Conservation (phyloP, 1,284 basidiomycete genomes). For the Waitea zeae region DNA sequence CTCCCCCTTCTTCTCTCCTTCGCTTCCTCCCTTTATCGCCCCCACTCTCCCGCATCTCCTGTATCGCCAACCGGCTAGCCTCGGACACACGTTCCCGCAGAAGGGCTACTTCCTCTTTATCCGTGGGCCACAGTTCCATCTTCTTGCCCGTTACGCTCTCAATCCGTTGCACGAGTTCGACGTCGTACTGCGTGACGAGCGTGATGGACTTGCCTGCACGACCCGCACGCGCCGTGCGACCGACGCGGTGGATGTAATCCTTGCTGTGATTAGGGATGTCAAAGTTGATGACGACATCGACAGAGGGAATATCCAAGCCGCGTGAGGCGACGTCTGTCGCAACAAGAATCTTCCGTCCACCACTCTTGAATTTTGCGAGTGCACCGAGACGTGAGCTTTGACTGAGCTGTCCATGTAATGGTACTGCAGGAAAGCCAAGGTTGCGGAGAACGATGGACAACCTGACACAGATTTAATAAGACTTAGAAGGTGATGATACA, state of each 20-base stretch:
- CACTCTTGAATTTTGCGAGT: conserved; percentile 93
- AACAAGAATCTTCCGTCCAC: conserved; percentile 81
- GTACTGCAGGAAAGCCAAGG: conserved; percentile 90
- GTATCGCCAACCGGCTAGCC: conserved; percentile 69
- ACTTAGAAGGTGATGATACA: conserved; percentile 1
- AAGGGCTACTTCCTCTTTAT: conserved; percentile 81
- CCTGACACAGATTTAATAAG: conserved; percentile 21
- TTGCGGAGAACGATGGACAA: conserved; percentile 81
- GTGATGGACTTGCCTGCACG: conserved; percentile 92
- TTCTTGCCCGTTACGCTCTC: conserved; percentile 87
- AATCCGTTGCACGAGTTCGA: conserved; percentile 91
- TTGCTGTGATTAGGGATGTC: conserved; percentile 98
- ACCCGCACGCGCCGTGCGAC: conserved; percentile 92
- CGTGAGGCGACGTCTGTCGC: conserved; percentile 97
- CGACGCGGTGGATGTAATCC: conserved; percentile 98
- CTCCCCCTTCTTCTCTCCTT: conserved; percentile 26
- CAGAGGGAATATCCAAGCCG: conserved; percentile 91
- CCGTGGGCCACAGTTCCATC: conserved; percentile 82
- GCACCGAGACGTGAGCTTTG: conserved; percentile 91
- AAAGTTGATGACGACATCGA: conserved; percentile 96
- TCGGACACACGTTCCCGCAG: conserved; percentile 84
- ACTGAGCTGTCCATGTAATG: conserved; percentile 88
- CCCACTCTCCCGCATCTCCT: conserved; percentile 60
- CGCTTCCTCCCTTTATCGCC: conserved; percentile 37
- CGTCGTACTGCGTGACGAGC: conserved; percentile 96